A percentile compares a stretch with the other conserved stretches of the same genome.
These are phyloP conservation scores for Ophiognomonia clavigignenti-juglandacearum DNA, from an alignment of 2,329 filamentous ascomycete genomes.

Conservation along the genomic window DNA sequence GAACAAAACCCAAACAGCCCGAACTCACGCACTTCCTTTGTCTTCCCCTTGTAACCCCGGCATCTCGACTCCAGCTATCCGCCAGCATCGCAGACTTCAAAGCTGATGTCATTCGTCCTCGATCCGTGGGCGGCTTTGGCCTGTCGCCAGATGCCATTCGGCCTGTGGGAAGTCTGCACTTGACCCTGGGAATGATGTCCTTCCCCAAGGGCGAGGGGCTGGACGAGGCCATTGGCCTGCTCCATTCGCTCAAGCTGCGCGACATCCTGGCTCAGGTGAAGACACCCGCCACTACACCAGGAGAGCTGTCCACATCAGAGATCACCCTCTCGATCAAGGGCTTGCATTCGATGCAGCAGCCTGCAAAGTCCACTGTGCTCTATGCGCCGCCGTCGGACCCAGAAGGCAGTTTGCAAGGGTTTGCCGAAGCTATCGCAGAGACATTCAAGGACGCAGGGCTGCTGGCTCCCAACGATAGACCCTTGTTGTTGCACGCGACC, in stretches of 20 bases:
- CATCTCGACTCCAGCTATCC: slow-evolving; percentile 62
- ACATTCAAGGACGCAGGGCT: slow-evolving; percentile 52
- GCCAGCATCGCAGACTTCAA: slow-evolving; percentile 57
- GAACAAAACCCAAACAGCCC: slow-evolving; percentile 28
- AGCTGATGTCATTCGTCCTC: slow-evolving; percentile 42
- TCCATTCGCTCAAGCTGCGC: slow-evolving; percentile 33
- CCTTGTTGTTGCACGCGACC: slow-evolving; percentile 76
- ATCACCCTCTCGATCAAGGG: slow-evolving; percentile 46
- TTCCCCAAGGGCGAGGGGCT: slow-evolving; percentile 47
- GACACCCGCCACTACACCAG: slow-evolving; percentile 8
- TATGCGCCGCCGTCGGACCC: slow-evolving; percentile 58
- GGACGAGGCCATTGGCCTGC: slow-evolving; percentile 34
- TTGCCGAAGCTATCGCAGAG: slow-evolving; percentile 52
- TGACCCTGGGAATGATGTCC: slow-evolving; percentile 84
- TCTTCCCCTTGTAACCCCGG: slow-evolving; percentile 62
- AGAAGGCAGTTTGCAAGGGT: slow-evolving; percentile 44
- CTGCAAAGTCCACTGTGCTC: slow-evolving; percentile 54
- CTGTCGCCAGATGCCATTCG: slow-evolving; percentile 66
- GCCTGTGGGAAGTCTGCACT: slow-evolving; percentile 74
- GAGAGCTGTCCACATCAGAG: slow-evolving; percentile 10
- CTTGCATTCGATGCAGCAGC: slow-evolving; percentile 56
- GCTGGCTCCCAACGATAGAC: slow-evolving; percentile 53
- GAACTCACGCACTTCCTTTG: slow-evolving; percentile 70
- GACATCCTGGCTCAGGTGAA: slow-evolving; percentile 31
- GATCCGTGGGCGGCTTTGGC: slow-evolving; percentile 33